phyloP scores from a whole-genome alignment of 768 basidiomycete species.

The Candolleomyces aberdarensis region DNA sequence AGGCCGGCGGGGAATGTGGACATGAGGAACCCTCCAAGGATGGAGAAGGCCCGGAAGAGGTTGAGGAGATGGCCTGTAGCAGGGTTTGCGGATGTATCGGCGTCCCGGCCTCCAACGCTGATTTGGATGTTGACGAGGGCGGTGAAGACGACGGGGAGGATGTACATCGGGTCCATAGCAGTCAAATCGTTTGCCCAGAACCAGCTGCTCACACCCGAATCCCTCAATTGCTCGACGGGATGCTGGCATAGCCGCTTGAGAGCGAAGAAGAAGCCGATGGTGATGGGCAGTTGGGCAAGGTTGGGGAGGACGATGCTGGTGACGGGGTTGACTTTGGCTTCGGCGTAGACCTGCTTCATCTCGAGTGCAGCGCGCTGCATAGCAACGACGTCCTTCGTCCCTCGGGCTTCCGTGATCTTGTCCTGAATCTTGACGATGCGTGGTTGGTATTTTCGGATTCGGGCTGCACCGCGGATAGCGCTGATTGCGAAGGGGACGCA shows the following conservation, averaged over 20 bases:
- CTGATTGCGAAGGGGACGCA: conserved; percentile 61
- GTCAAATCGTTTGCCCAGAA: conserved; percentile 75
- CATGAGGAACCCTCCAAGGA: conserved; percentile 47
- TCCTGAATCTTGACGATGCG: conserved; percentile 47
- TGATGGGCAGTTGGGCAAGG: conserved; percentile 71
- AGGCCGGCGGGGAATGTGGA: conserved; percentile 58
- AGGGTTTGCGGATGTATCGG: conserved; percentile 56
- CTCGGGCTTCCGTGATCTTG: conserved; percentile 35
- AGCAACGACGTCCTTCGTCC: conserved; percentile 37
- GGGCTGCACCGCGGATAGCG: conserved; percentile 54
- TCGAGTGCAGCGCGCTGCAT: conserved; percentile 53
- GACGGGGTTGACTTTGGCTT: conserved; percentile 60
- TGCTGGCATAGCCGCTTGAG: conserved; percentile 66
- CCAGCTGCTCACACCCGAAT: conserved; percentile 56
- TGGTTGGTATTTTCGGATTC: conserved; percentile 57
- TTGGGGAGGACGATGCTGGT: conserved; percentile 45
- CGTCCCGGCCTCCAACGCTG: conserved; percentile 53
- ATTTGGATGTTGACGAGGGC: conserved; percentile 69
- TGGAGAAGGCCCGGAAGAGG: conserved; percentile 53
- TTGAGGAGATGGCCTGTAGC: conserved; percentile 68
- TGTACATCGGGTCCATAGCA: conserved; percentile 66
- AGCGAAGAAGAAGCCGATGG: conserved; percentile 81
- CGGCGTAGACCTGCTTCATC: conserved; percentile 54
- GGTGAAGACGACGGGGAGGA: conserved; percentile 62
- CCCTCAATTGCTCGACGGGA: conserved; percentile 70